Evolutionary conservation across 345 rosid species (phyloP), one percentile per base, ranked within the genome.

Genomic region (Streptanthus diversifolius): DNA sequence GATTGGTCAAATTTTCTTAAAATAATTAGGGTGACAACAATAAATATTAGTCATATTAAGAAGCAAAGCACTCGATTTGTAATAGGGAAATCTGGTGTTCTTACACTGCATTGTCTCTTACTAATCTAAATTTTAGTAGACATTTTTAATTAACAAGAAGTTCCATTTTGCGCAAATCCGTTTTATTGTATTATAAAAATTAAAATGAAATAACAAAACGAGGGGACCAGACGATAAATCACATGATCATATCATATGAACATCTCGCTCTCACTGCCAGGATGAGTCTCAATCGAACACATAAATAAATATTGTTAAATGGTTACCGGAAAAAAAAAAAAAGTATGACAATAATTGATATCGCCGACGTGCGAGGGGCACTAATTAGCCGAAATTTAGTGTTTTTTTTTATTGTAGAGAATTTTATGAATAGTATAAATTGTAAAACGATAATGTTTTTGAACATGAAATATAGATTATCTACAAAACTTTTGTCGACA

Each of bases 151-250:
- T 21, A 19, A 18, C 18, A 36, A 56, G 5, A 14, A 56, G 11
- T 8, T 55, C 0, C n/a, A n/a, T n/a, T n/a, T n/a, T n/a, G n/a
- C 14, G 6, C 21, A 40, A 25, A 18, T 68, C 14, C 25, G 22
- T 19, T 55, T 56, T 39, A 27, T 25, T 39, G 6, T 8, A 56
- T 56, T 55, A 29, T 22, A 40, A 59, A 59, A 59, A 11, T 3
- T 40, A n/a, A 37, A 60, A 18, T 33, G 9, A 48, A 18, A 11
- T 47, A 37, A 9, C n/a, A 19, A 66, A 66, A 61, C 19, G 57
- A 51, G 74, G 79, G 79, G 69, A 75, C 79, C 68, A 75, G 19
- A 68, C 35, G 64, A 43, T 61, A 75, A 30, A 32, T 68, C 78
- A 67, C 68, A 74, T 57, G 78, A 25, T 66, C 58, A 55, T 60